Percentiles rank a stretch among this genome's conserved stretches.
These are phyloP conservation scores for Colletotrichum coccodes DNA, from an alignment of 2,329 filamentous ascomycete species.

Conservation along the genomic window DNA sequence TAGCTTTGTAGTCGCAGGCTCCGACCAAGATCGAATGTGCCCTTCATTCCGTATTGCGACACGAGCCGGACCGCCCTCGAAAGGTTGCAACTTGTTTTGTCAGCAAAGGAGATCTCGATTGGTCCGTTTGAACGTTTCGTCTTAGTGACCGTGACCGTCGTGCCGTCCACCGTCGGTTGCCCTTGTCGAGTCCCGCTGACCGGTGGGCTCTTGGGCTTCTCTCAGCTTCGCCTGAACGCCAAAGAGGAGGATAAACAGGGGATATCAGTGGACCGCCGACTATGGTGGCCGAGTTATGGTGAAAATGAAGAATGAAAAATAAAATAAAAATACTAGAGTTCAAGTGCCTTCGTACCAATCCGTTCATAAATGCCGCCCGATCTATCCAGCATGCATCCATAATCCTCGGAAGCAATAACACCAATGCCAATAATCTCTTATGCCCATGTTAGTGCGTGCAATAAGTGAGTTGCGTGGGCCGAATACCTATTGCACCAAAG, in stretches of 20 bases:
- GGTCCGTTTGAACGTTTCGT: constrained; percentile 17
- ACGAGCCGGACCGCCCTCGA: neutral
- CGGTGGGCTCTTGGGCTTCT: neutral
- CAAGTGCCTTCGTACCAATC: too few species aligned
- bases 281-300: neutral
- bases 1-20: neutral
- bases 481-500: neutral
- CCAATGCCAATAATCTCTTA: constrained; percentile 4
- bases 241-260: neutral
- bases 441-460: neutral
- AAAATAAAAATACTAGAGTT: too few species aligned
- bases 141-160: constrained; percentile 5
- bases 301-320: neutral
- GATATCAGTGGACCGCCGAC: neutral
- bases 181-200: constrained; percentile 15
- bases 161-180: neutral
- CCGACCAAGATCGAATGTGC: neutral
- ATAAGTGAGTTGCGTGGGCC: constrained; percentile 3
- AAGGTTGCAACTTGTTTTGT: constrained; percentile 14
- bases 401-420: constrained; percentile 6
- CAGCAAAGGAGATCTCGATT: constrained; percentile 8
- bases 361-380: constrained; percentile 26
- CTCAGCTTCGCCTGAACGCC: constrained; percentile 19
- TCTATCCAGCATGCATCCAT: constrained; percentile 9
- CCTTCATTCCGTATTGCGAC: neutral